These are phyloP conservation scores for Podila minutissima DNA, from an alignment of 192 early-diverging fungal genomes.

Conservation along the genomic window DNA sequence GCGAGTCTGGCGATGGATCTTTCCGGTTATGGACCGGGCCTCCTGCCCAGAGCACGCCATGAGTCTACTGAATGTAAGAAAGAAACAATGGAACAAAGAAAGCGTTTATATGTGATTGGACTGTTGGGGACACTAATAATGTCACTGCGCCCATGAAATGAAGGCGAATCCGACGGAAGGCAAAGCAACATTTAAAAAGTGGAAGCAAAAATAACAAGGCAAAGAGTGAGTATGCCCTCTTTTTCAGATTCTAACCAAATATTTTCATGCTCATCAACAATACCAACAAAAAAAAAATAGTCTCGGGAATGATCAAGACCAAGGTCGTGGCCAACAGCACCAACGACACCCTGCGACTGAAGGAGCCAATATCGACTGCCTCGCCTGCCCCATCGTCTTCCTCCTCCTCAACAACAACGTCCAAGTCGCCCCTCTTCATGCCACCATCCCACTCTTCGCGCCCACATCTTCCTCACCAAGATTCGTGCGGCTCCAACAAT, in stretches of 20 bases:
- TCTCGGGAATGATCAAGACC: background rate
- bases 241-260: too few relatives aligned
- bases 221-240: too few relatives aligned
- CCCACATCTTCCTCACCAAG: background rate
- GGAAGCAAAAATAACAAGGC: too few relatives aligned
- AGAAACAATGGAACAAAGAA: background rate
- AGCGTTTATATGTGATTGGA: background rate
- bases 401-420: background rate
- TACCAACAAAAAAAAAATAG: background rate
- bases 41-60: background rate
- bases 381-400: background rate
- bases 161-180: too few relatives aligned
- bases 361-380: background rate
- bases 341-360: slow-evolving; percentile 1
- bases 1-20: slow-evolving; percentile 8
- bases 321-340: background rate
- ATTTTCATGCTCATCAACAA: too few relatives aligned
- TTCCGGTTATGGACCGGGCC: background rate
- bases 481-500: background rate
- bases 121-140: background rate
- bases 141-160: too few relatives aligned
- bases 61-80: background rate
- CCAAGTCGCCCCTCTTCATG: slow-evolving; percentile 20
- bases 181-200: too few relatives aligned
- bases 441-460: slow-evolving; percentile 2